Conservation (phyloP, 2,329 filamentous ascomycete species). For the Juglanconis sp. region DNA sequence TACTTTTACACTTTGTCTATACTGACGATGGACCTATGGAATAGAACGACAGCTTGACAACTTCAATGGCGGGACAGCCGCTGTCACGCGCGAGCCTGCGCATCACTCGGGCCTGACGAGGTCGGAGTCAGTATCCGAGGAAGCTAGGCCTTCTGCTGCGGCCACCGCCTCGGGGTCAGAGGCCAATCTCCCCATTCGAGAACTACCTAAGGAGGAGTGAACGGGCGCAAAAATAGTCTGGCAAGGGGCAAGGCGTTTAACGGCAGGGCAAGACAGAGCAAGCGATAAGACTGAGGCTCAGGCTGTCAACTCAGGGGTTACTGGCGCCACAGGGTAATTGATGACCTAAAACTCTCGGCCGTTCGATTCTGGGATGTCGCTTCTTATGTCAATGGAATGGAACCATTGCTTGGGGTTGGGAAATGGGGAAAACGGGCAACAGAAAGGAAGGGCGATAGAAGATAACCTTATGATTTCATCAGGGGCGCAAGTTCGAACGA, state of each 20-base stretch:
- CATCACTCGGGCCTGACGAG: conserved; percentile 47
- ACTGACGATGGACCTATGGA: conserved; percentile 17
- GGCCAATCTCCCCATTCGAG: background rate
- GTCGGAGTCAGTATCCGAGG: conserved; percentile 43
- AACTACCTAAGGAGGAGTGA: conserved; percentile 15
- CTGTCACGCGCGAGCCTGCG: conserved; percentile 44
- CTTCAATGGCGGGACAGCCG: conserved; percentile 24
- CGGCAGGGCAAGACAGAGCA: background rate
- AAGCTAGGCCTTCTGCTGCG: conserved; percentile 20
- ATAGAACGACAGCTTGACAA: conserved; percentile 52
- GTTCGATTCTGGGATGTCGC: too few species aligned
- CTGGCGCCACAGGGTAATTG: too few species aligned
- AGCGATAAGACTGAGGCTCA: too few species aligned
- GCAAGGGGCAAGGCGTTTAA: background rate
- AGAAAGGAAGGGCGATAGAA: background rate
- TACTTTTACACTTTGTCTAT: background rate
- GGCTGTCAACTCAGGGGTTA: too few species aligned
- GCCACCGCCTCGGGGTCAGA: background rate
- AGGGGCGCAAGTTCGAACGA: too few species aligned
- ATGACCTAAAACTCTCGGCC: too few species aligned
- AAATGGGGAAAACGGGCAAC: too few species aligned
- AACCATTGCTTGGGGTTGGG: too few species aligned
- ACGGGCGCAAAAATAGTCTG: background rate
- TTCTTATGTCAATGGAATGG: too few species aligned
- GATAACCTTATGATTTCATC: background rate